These are phyloP conservation scores for Blastobotrys petasosporus DNA, from an alignment of 1,139 yeast genomes.

Conservation along the genomic window DNA sequence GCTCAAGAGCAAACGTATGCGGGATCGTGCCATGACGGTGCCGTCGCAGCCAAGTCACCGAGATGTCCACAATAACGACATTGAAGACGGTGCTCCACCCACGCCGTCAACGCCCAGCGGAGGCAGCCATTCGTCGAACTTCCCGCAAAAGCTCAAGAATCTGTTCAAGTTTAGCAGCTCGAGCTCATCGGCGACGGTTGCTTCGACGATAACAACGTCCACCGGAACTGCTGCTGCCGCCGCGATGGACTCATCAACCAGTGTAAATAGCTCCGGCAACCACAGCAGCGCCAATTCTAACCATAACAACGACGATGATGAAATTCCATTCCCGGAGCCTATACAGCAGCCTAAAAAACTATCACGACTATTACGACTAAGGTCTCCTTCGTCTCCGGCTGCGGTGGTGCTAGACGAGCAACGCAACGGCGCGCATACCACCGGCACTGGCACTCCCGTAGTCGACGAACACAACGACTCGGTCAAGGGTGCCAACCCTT, in stretches of 20 bases:
- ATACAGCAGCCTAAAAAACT: slow-evolving; percentile 14
- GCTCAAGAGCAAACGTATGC: slow-evolving; percentile 6
- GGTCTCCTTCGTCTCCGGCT: slow-evolving; percentile 38
- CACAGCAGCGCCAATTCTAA: too few species aligned
- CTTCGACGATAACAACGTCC: slow-evolving; percentile 2
- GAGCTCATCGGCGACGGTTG: slow-evolving; percentile 1
- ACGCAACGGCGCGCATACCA: slow-evolving; percentile 29
- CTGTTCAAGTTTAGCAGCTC: slow-evolving; percentile 25
- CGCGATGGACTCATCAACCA: background rate
- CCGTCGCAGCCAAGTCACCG: slow-evolving; percentile 13
- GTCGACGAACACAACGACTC: slow-evolving; percentile 40
- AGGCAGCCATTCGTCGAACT: slow-evolving; percentile 10
- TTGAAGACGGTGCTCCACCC: background rate
- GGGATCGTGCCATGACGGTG: slow-evolving; percentile 21
- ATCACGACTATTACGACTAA: slow-evolving; percentile 31
- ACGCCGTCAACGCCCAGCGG: slow-evolving; percentile 1
- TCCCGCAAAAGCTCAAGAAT: slow-evolving; percentile 29
- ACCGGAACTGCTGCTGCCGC: too few species aligned
- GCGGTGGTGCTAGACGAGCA: slow-evolving; percentile 16
- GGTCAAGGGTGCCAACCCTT: slow-evolving; percentile 27
- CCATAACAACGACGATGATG: background rate
- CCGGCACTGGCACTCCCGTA: slow-evolving; percentile 27
- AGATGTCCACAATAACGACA: too few species aligned
- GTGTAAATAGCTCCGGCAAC: too few species aligned
- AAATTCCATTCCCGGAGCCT: background rate